Evolutionary conservation across 2,329 filamentous ascomycete genomes (phyloP).

Genomic region (Fusarium austroafricanum): DNA sequence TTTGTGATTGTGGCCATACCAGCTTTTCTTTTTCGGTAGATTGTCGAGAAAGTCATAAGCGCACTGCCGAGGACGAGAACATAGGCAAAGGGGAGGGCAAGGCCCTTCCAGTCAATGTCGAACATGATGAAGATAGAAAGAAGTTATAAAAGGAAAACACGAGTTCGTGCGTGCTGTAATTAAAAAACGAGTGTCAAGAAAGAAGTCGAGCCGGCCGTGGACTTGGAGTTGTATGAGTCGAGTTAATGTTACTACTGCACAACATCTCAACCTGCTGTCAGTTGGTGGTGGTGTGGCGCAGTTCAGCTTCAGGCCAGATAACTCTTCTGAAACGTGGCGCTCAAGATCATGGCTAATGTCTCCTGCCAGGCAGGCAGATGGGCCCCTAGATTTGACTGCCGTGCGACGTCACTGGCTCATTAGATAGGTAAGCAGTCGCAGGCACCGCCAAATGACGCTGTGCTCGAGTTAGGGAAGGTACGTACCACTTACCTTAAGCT

Average conservation of each 20-base stretch:
- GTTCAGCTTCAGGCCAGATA: constrained; percentile 40
- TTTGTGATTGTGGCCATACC: constrained; percentile 59
- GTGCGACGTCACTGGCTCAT: constrained; percentile 37
- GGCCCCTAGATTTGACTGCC: constrained; percentile 14
- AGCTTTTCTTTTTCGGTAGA: constrained; percentile 94
- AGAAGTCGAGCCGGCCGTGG: constrained; percentile 22
- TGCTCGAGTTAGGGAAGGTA: constrained; percentile 13
- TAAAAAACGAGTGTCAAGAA: constrained; percentile 32
- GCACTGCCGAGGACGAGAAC: constrained; percentile 87
- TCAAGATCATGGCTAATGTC: constrained; percentile 15
- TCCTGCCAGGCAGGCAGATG: not conserved
- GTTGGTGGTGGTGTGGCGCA: constrained; percentile 38
- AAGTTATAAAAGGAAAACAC: constrained; percentile 9
- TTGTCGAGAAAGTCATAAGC: constrained; percentile 88
- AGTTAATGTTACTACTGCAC: not conserved
- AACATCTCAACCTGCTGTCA: constrained; percentile 20
- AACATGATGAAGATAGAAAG: constrained; percentile 56
- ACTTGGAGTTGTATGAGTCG: constrained; percentile 6
- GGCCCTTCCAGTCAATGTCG: constrained; percentile 81
- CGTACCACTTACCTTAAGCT: constrained; percentile 24
- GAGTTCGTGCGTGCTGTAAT: constrained; percentile 4
- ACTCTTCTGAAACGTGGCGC: constrained; percentile 27
- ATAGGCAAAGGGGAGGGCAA: constrained; percentile 89
- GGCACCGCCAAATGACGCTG: constrained; percentile 49
- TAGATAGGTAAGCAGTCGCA: constrained; percentile 33